These are phyloP conservation scores for Rhazya stricta DNA, from an alignment of 257 asterid species.

Conservation along the genomic window DNA sequence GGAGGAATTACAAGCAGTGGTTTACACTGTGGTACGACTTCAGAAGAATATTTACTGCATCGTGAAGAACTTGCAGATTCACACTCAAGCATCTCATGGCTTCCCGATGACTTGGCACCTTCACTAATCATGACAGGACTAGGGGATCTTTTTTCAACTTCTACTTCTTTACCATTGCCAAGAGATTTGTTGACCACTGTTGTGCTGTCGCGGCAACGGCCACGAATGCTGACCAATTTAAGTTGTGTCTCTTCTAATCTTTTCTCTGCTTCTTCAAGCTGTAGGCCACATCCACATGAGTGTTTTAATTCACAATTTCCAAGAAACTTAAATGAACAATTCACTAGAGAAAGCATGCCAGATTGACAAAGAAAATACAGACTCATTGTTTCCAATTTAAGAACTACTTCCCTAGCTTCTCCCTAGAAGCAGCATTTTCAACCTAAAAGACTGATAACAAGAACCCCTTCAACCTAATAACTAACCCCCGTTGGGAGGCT, in stretches of 20 bases:
- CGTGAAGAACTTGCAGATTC: constrained; percentile 25
- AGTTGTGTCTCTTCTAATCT: constrained; percentile 31
- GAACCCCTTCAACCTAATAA: neutral
- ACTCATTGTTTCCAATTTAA: neutral
- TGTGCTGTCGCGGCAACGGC: constrained; percentile 19
- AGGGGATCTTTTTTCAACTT: constrained; percentile 24
- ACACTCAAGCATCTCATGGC: constrained; percentile 11
- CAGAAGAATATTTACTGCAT: constrained; percentile 17
- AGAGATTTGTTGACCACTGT: constrained; percentile 14
- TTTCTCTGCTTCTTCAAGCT: constrained; percentile 38
- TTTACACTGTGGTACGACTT: constrained; percentile 23
- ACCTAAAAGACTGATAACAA: neutral
- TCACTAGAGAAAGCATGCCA: neutral
- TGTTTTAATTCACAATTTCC: neutral
- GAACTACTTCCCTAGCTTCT: neutral
- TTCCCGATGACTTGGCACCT: constrained; percentile 15
- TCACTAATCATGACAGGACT: constrained; percentile 23
- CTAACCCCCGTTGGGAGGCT: neutral
- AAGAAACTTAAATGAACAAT: neutral
- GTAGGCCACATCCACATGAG: constrained; percentile 13
- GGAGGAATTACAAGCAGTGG: constrained; percentile 31
- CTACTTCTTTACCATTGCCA: constrained; percentile 14
- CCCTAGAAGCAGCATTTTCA: neutral
- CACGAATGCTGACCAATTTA: constrained; percentile 35
- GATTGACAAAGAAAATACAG: neutral